Conservation (phyloP, 2,329 filamentous ascomycete species). For the Capronia epimyces region DNA sequence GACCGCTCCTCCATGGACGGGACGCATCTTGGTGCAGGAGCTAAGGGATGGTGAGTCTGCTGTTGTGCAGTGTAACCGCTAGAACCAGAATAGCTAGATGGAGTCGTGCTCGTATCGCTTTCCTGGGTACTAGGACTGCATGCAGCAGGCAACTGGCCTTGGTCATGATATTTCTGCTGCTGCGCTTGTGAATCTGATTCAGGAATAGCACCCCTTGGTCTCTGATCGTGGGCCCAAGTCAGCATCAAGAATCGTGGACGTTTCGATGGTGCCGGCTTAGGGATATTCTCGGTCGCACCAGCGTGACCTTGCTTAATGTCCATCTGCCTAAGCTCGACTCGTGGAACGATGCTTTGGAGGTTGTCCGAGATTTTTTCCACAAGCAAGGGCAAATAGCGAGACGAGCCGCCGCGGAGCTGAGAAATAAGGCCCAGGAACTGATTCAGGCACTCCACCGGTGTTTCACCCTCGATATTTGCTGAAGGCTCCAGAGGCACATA, state of each 20-base stretch:
- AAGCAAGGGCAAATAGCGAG: slow-evolving; percentile 71
- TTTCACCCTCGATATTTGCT: slow-evolving; percentile 5
- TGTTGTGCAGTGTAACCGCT: not conserved
- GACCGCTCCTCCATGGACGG: not conserved
- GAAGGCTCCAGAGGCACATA: slow-evolving; percentile 42
- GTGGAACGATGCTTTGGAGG: slow-evolving; percentile 44
- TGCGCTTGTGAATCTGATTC: not conserved
- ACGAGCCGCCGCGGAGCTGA: slow-evolving; percentile 66
- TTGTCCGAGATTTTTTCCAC: slow-evolving; percentile 70
- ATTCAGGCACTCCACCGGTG: slow-evolving; percentile 66
- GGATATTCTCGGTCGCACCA: slow-evolving; percentile 21
- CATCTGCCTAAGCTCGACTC: slow-evolving; percentile 4
- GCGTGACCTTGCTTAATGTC: slow-evolving; percentile 25
- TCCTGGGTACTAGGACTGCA: not conserved
- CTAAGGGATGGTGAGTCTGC: not conserved
- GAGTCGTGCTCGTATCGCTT: not conserved
- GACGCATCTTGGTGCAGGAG: not conserved
- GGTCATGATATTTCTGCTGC: not conserved
- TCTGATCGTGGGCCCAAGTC: too few relatives aligned
- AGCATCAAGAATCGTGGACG: not conserved
- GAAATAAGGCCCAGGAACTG: slow-evolving; percentile 64
- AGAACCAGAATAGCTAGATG: not conserved
- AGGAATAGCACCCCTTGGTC: not conserved
- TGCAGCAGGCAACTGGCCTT: not conserved
- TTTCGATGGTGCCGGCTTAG: slow-evolving; percentile 14